Evolutionary conservation across 2,329 filamentous ascomycete species (phyloP).

Genomic region (Monilinia fructicola): DNA sequence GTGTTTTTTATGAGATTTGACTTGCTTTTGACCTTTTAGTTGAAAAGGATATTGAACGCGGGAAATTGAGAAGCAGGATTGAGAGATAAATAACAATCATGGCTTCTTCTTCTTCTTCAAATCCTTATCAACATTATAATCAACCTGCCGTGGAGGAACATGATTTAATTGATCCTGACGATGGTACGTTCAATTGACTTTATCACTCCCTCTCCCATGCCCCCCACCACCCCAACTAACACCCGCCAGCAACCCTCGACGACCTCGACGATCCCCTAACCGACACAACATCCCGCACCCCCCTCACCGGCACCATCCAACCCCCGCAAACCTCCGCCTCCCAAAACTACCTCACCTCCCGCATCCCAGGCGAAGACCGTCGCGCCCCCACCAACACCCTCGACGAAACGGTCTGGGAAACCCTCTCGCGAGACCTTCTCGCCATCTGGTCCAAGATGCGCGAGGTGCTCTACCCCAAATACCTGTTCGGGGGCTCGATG

Average conservation of each 20-base stretch:
- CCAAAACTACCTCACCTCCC: constrained; percentile 81
- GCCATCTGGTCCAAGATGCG: constrained; percentile 98
- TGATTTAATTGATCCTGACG: constrained; percentile 76
- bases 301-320: constrained; percentile 77
- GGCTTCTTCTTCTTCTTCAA: constrained; percentile 42
- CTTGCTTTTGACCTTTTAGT: no score
- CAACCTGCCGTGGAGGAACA: constrained; percentile 62
- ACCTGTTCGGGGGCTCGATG: constrained; percentile 74
- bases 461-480: constrained; percentile 94
- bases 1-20: no score
- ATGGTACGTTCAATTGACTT: constrained; percentile 53
- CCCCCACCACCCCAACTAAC: constrained; percentile 26
- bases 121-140: constrained; percentile 58
- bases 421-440: constrained; percentile 84
- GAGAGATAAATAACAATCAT: constrained; percentile 27
- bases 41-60: no score
- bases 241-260: constrained; percentile 50
- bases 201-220: neutral
- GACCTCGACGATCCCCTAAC: constrained; percentile 93
- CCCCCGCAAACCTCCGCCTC: constrained; percentile 51
- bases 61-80: no score
- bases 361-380: constrained; percentile 90
- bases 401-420: constrained; percentile 96
- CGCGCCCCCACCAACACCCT: constrained; percentile 88
- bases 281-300: constrained; percentile 68